Percentiles rank a stretch among this genome's conserved stretches.
These are phyloP conservation scores for Astragalus glycyphyllos DNA, from an alignment of 306 rosid genomes.

Conservation along the genomic window DNA sequence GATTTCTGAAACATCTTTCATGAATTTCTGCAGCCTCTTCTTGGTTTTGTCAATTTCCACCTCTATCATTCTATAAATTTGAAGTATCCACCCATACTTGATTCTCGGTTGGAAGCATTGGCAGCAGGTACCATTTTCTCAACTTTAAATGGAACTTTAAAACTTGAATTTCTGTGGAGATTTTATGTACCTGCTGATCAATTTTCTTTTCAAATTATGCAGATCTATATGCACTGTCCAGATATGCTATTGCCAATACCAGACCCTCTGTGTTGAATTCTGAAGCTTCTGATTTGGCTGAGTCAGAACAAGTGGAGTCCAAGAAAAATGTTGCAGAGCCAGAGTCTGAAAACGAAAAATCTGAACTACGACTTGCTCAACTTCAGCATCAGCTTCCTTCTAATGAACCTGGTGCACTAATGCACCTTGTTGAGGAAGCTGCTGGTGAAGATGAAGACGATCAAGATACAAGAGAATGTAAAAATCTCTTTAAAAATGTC, in stretches of 20 bases:
- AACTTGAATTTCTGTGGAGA: slow-evolving; percentile 17
- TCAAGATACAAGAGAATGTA: slow-evolving; percentile 74
- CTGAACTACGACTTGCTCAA: slow-evolving; percentile 89
- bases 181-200: background rate
- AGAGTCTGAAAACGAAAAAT: slow-evolving; percentile 53
- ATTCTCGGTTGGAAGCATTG: slow-evolving; percentile 77
- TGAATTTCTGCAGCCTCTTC: slow-evolving; percentile 68
- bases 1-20: slow-evolving; percentile 12
- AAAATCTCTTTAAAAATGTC: slow-evolving; percentile 74
- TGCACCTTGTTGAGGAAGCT: slow-evolving; percentile 76
- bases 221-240: slow-evolving; percentile 85
- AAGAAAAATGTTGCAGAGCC: slow-evolving; percentile 44
- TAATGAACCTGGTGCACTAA: slow-evolving; percentile 86
- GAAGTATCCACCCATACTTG: slow-evolving; percentile 87
- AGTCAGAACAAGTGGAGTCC: slow-evolving; percentile 51
- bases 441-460: slow-evolving; percentile 73
- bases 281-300: slow-evolving; percentile 53
- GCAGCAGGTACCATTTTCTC: slow-evolving; percentile 65
- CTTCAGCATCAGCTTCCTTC: slow-evolving; percentile 93
- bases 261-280: slow-evolving; percentile 50
- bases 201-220: slow-evolving; percentile 38
- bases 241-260: slow-evolving; percentile 63
- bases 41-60: slow-evolving; percentile 70
- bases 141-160: background rate
- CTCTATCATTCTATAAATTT: slow-evolving; percentile 80